Conservation (phyloP, 768 basidiomycete genomes). For the Lentinula guzmanii region DNA sequence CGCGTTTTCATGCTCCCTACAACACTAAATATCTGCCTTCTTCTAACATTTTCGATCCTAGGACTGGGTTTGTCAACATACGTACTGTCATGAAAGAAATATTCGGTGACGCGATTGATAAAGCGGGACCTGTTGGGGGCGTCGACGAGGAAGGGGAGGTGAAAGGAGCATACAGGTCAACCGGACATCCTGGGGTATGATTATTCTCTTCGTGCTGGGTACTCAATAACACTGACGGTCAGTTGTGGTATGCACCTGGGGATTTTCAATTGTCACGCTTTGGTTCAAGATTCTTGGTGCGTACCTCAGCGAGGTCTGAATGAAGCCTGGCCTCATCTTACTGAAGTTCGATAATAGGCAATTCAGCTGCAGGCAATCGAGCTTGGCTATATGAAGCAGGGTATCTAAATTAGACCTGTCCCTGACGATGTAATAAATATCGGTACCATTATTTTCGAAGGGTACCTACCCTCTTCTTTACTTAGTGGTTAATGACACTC, state of each 20-base stretch:
- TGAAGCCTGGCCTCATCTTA: background rate
- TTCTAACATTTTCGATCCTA: background rate
- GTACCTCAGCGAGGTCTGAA: background rate
- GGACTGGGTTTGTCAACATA: constrained; percentile 22
- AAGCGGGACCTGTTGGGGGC: constrained; percentile 19
- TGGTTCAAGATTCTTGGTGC: constrained; percentile 21
- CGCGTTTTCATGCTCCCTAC: constrained; percentile 5
- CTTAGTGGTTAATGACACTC: no score
- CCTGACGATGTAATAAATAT: no score
- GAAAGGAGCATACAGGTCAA: constrained; percentile 19
- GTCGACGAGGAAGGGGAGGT: constrained; percentile 26
- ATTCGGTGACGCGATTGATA: constrained; percentile 20
- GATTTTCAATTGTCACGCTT: constrained; percentile 20
- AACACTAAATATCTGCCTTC: background rate
- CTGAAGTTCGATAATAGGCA: constrained; percentile 11
- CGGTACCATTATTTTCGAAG: no score
- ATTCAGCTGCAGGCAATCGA: constrained; percentile 21
- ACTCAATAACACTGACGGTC: background rate
- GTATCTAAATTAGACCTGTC: background rate
- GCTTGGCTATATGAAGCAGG: constrained; percentile 10
- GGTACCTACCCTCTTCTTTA: no score
- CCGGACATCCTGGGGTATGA: constrained; percentile 24
- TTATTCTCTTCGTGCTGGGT: background rate
- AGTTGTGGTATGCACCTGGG: constrained; percentile 24
- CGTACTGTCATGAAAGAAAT: constrained; percentile 15